Percentiles rank a stretch among this genome's conserved stretches.
Conservation (phyloP, 179 eudicot genomes). For the Carnegiea gigantea region DNA sequence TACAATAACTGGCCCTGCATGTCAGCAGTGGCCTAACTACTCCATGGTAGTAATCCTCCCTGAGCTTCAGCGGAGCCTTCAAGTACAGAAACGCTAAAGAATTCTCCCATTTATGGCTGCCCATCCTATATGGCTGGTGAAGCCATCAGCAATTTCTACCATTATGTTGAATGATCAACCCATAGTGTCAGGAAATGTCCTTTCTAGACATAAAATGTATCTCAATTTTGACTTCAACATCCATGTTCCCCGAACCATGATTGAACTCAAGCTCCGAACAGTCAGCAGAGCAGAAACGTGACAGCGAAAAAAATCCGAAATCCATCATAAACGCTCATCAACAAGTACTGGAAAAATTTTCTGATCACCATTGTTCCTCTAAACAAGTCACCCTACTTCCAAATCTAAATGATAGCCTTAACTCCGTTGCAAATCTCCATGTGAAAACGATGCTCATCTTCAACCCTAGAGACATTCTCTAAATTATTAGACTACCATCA, state of each 20-base stretch:
- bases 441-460: neutral
- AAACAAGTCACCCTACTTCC: too few relatives aligned
- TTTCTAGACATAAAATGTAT: too few relatives aligned
- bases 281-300: too few relatives aligned
- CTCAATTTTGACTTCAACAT: too few relatives aligned
- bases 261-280: neutral
- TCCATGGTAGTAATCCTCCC: neutral
- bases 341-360: too few relatives aligned
- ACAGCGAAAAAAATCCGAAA: too few relatives aligned
- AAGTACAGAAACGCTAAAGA: neutral
- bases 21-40: neutral
- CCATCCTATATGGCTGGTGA: neutral
- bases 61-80: neutral
- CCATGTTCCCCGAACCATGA: neutral
- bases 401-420: too few relatives aligned
- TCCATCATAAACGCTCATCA: too few relatives aligned
- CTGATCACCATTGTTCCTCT: too few relatives aligned
- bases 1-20: neutral
- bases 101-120: neutral
- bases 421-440: neutral
- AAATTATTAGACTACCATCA: neutral
- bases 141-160: neutral
- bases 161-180: neutral
- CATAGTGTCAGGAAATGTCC: neutral
- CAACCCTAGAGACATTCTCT: neutral